A percentile compares a stretch with the other conserved stretches of the same genome.
phyloP scores from a whole-genome alignment of 1,284 basidiomycete species.

The Cutaneotrichosporon sp. region DNA sequence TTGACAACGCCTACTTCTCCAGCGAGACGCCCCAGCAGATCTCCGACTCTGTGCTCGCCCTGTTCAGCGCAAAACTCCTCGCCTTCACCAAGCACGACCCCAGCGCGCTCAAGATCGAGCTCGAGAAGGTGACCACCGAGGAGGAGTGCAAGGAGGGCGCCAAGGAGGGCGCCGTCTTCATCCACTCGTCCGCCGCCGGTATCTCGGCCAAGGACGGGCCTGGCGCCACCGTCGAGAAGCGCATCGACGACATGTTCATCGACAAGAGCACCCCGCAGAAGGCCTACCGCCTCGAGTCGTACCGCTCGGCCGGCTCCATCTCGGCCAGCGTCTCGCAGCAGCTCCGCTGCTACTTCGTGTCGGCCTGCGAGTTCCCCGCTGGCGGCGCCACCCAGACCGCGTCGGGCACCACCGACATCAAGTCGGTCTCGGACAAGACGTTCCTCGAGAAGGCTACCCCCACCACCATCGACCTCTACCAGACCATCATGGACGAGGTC shows the following conservation, averaged over 20 bases:
- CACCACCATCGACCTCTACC: constrained; percentile 95
- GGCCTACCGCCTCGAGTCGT: constrained; percentile 94
- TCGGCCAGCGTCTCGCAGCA: constrained; percentile 87
- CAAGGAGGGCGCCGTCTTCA: constrained; percentile 82
- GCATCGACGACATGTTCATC: constrained; percentile 90
- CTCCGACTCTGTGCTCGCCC: constrained; percentile 88
- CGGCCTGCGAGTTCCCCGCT: constrained; percentile 81
- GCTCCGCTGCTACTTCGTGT: constrained; percentile 96
- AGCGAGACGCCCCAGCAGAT: constrained; percentile 76
- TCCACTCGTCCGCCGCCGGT: constrained; percentile 88
- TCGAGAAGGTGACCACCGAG: constrained; percentile 80
- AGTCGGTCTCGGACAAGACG: constrained; percentile 79
- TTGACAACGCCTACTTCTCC: constrained; percentile 88
- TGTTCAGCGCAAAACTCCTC: constrained; percentile 92
- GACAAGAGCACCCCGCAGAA: constrained; percentile 74
- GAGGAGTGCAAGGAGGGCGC: constrained; percentile 57
- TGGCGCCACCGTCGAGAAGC: constrained; percentile 76
- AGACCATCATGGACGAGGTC: constrained; percentile 85
- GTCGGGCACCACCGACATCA: constrained; percentile 75
- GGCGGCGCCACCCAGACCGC: constrained; percentile 55
- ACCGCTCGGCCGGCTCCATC: constrained; percentile 86
- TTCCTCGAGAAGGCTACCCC: constrained; percentile 93
- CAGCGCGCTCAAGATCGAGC: constrained; percentile 87
- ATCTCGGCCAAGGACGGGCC: constrained; percentile 78
- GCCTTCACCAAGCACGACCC: constrained; percentile 96